phyloP scores from a whole-genome alignment of 2,329 filamentous ascomycete genomes.

The Ustulina deusta region DNA sequence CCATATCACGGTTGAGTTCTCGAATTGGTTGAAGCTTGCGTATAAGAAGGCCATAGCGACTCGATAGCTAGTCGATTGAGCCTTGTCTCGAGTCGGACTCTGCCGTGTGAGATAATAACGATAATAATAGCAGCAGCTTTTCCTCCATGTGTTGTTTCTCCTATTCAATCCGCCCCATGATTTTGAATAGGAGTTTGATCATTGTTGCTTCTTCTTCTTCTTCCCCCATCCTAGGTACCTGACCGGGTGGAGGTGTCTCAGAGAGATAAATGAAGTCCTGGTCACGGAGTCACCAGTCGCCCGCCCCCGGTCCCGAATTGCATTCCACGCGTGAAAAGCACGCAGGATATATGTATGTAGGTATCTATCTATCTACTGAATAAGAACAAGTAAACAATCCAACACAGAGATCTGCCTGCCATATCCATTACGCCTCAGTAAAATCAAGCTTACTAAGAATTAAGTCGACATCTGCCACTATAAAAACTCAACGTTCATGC shows the following conservation, averaged over 20 bases:
- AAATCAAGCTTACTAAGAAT: not conserved
- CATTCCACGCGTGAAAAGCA: constrained; percentile 7
- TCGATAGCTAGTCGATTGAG: not conserved
- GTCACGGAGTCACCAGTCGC: too few relatives aligned
- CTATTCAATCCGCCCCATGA: not conserved
- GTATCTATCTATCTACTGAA: too few relatives aligned
- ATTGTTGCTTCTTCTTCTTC: too few relatives aligned
- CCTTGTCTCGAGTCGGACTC: not conserved
- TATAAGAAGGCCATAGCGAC: constrained; percentile 29
- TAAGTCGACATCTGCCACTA: not conserved
- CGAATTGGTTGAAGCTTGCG: constrained; percentile 37
- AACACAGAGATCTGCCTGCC: too few relatives aligned
- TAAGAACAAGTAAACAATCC: too few relatives aligned
- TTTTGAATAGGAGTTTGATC: not conserved
- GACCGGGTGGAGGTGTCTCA: too few relatives aligned
- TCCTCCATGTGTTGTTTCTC: not conserved
- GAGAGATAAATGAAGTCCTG: too few relatives aligned
- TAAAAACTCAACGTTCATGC: not conserved
- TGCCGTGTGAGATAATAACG: not conserved
- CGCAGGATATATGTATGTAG: too few relatives aligned
- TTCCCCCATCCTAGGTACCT: too few relatives aligned
- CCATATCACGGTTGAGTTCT: constrained; percentile 39
- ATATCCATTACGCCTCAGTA: constrained; percentile 8
- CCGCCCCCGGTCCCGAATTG: constrained; percentile 26
- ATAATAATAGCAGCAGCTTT: not conserved